Percentiles rank a stretch among this genome's conserved stretches.
phyloP scores from a whole-genome alignment of 441 rosid genomes.

The Eruca vesicaria region DNA sequence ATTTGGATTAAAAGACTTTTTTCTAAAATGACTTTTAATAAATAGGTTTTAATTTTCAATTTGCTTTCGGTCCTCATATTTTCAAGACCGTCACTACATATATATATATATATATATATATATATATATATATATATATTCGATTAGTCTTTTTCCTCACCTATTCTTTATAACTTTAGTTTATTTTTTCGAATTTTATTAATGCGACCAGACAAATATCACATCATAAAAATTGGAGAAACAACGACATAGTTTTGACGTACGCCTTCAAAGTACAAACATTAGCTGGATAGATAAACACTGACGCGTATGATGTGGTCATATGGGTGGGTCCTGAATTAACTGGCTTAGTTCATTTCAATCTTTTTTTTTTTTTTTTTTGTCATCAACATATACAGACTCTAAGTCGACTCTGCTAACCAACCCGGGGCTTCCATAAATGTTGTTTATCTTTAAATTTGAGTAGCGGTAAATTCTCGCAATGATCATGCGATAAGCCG shows the following conservation, averaged over 20 bases:
- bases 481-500: not conserved
- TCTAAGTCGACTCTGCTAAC: too few species aligned
- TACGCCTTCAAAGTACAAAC: conserved; percentile 20
- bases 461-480: not conserved
- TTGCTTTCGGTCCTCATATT: too few species aligned
- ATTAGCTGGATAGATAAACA: conserved; percentile 19
- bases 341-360: conserved; percentile 19
- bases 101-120: too few species aligned
- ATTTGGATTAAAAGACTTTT: too few species aligned
- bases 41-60: too few species aligned
- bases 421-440: not conserved
- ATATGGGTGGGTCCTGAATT: conserved; percentile 16
- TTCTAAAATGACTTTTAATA: too few species aligned
- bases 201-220: not conserved
- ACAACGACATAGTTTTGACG: conserved; percentile 6
- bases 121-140: too few species aligned
- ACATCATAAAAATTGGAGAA: conserved; percentile 5
- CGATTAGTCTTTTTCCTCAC: not conserved
- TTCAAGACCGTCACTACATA: too few species aligned
- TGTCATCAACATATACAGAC: too few species aligned
- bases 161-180: not conserved
- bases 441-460: not conserved
- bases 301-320: not conserved
- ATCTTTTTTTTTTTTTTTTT: too few species aligned
- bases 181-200: too few species aligned